Evolutionary conservation across 2,329 filamentous ascomycete species (phyloP).

Genomic region (Cryphonectria radicalis): DNA sequence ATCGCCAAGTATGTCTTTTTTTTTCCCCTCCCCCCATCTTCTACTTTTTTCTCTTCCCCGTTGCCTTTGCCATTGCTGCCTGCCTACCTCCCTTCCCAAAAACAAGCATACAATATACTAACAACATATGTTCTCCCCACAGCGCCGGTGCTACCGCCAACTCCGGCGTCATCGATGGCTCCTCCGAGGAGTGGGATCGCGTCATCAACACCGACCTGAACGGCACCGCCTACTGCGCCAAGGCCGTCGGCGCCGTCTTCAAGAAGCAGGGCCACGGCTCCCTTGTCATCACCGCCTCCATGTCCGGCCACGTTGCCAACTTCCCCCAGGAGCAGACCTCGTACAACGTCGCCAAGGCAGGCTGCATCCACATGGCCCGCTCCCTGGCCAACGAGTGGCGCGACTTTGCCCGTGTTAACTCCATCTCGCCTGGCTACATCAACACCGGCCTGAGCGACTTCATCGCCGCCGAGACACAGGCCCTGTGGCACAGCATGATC

Average conservation of each 20-base stretch:
- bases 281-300: conserved; percentile 79
- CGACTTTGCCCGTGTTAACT: conserved; percentile 61
- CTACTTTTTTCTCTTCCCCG: too few species aligned
- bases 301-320: conserved; percentile 79
- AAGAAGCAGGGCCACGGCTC: conserved; percentile 53
- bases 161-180: conserved; percentile 74
- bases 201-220: conserved; percentile 85
- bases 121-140: not conserved
- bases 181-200: conserved; percentile 79
- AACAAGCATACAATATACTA: not conserved
- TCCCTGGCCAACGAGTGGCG: conserved; percentile 65
- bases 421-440: conserved; percentile 63
- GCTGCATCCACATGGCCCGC: conserved; percentile 57
- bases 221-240: conserved; percentile 78
- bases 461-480: conserved; percentile 66
- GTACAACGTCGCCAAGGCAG: conserved; percentile 76
- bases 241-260: conserved; percentile 50
- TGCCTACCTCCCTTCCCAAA: too few species aligned
- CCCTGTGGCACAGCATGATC: conserved; percentile 74
- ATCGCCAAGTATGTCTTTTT: conserved; percentile 73
- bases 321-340: conserved; percentile 75
- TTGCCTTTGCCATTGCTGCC: too few species aligned
- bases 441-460: conserved; percentile 70
- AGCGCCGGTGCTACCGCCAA: conserved; percentile 71
- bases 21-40: too few species aligned